Base-by-base conservation (phyloP, 805 yeast genomes). In the Jamesozyma piceae region DNA sequence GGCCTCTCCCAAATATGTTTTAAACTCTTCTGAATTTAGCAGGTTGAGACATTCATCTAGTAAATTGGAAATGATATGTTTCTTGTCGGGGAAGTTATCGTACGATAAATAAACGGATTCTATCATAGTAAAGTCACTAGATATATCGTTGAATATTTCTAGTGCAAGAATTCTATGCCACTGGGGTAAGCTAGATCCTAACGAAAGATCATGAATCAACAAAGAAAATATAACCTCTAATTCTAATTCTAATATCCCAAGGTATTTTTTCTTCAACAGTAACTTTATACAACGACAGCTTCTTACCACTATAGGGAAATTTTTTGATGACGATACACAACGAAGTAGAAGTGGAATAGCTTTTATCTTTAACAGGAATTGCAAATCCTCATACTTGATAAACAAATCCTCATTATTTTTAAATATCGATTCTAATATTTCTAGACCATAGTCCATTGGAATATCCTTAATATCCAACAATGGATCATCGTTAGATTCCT, bases 121-220 rank as follows among this genome's bases (percentile, higher is more conserved):
- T 0, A 82, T 66, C 5, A 77, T 58, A 2, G 63, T 55, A 45
- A 75, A 74, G 50, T 88, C 84, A 4, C 73, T 59, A 38, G 80
- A 73, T 0, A 87, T 57, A 0, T 73, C 73, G 39, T 71, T 74
- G 54, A 77, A 83, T 10, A 86, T 72, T 58, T 90, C 98, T 37
- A 87, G 62, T 1, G 88, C 75, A 13, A 88, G 59, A 2, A 78
- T 71, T 46, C 78, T 77, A 49, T 83, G 85, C 97, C 97, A 90
- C 5, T 54, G 44, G 2, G 80, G 78, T 2, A 73, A 53, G 0
- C 71, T 70, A 0, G 79, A 71, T 5, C 76, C 78, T 28, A 69
- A 67, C 1, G 80, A 69, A n/a, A 85, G 55, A n/a, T 75, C 72
- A 55, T 84, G 94, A 15, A 83, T 84, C 28, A 88, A 62, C 21